These are phyloP conservation scores for Hymenoscyphus scutula DNA, from an alignment of 2,329 filamentous ascomycete genomes.

Conservation along the genomic window DNA sequence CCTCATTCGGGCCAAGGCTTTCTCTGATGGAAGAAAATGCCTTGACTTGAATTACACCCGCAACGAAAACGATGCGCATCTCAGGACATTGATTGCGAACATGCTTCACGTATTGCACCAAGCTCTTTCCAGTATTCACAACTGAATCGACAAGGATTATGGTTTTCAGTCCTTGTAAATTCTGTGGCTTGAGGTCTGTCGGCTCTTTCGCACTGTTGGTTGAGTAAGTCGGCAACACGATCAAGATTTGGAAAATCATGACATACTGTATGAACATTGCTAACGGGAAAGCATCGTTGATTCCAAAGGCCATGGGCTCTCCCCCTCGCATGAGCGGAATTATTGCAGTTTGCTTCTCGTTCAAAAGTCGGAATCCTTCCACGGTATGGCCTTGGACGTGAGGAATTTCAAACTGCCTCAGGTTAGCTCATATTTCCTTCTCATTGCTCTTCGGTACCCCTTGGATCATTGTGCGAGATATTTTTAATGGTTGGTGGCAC, in stretches of 20 bases:
- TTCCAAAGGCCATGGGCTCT: slow-evolving; percentile 58
- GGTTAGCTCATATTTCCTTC: not conserved
- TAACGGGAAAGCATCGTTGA: slow-evolving; percentile 50
- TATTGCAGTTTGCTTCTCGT: slow-evolving; percentile 52
- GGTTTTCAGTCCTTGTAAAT: slow-evolving; percentile 41
- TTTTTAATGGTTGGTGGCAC: no score
- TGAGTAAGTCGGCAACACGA: not conserved
- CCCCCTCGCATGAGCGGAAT: slow-evolving; percentile 62
- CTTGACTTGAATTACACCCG: slow-evolving; percentile 52
- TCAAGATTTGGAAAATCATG: not conserved
- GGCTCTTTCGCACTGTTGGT: slow-evolving; percentile 31
- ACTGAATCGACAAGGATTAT: slow-evolving; percentile 60
- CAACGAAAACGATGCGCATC: slow-evolving; percentile 52
- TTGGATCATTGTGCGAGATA: no score
- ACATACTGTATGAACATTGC: slow-evolving; percentile 50
- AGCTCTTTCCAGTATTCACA: slow-evolving; percentile 54
- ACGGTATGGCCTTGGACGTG: slow-evolving; percentile 51
- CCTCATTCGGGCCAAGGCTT: slow-evolving; percentile 17
- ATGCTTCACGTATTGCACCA: slow-evolving; percentile 47
- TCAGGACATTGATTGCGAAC: slow-evolving; percentile 42
- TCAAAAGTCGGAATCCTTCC: slow-evolving; percentile 44
- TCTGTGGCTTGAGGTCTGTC: slow-evolving; percentile 42
- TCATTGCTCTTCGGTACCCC: no score
- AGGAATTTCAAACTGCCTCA: slow-evolving; percentile 44
- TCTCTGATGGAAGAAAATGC: slow-evolving; percentile 28